These are phyloP conservation scores for Rhizopogon vulgaris DNA, from an alignment of 768 basidiomycete genomes.

Conservation along the genomic window DNA sequence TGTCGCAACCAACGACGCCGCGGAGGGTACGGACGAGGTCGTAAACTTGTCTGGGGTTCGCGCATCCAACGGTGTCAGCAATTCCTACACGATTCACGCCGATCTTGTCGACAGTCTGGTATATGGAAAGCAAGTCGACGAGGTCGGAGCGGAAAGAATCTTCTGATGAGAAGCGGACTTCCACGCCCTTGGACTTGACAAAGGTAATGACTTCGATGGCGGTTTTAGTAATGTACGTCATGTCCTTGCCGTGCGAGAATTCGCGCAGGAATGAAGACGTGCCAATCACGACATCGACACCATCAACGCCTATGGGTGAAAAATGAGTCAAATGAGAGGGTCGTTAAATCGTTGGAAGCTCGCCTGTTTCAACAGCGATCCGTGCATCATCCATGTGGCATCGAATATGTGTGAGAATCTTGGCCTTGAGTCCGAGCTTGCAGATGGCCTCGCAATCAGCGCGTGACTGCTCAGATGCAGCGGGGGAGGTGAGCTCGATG, in stretches of 20 bases:
- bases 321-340: not conserved
- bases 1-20: conserved; percentile 95
- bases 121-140: conserved; percentile 96
- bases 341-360: conserved; percentile 8
- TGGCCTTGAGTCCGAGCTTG: conserved; percentile 93
- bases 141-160: conserved; percentile 99
- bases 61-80: conserved; percentile 98
- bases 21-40: conserved; percentile 94
- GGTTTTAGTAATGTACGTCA: conserved; percentile 98
- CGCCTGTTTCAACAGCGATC: conserved; percentile 96
- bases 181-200: conserved; percentile 99
- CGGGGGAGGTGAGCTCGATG: conserved; percentile 97
- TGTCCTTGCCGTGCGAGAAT: conserved; percentile 99
- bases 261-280: conserved; percentile 98
- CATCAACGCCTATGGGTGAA: conserved; percentile 74
- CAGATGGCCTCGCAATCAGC: conserved; percentile 96
- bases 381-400: conserved; percentile 99
- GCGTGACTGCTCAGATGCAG: conserved; percentile 93
- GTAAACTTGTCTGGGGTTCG: conserved; percentile 97
- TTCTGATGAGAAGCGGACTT: conserved; percentile 99
- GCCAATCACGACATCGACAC: conserved; percentile 98
- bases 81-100: conserved; percentile 98
- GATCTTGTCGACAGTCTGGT: conserved; percentile 99
- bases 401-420: conserved; percentile 97
- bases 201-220: conserved; percentile 98